Evolutionary conservation across 331 rosid species (phyloP), one percentile per base, ranked within the genome.

Genomic region (Quercus lobata): DNA sequence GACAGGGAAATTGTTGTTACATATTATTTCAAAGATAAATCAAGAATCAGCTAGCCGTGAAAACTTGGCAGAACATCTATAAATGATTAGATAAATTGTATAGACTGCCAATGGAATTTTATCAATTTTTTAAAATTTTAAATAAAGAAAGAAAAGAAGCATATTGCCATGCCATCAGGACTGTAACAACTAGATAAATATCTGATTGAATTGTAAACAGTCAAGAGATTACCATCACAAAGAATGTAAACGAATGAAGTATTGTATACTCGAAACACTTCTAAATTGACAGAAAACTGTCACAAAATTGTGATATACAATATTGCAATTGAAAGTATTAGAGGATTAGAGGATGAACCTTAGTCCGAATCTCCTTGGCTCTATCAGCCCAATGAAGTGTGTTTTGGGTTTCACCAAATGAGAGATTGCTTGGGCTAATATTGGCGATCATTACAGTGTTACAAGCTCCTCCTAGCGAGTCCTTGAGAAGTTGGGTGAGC

Each of bases 361-460:
- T 95, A n/a, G 87, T 65, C 57, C 97, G 86, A 78, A 95, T 95
- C 87, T 95, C 97, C 90, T 95, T 95, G 78, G 99, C 97, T 76
- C 98, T 92, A 77, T 95, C 98, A 41, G 99, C 98, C 98, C 99
- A 95, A 57, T 93, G 98, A 80, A 95, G 96, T 5, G 98, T 93
- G 82, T 93, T 95, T 78, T 95, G 98, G 54, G 97, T 95, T 89
- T 93, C 99, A 69, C 98, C 94, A 83, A 95, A 95, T 53, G 92
- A 84, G 79, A 91, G 90, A 86, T 88, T 85, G 83, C 97, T 91
- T 11, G 99, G 99, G 82, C 99, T 93, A 74, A 95, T 88, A 83
- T 95, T 95, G 65, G 98, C 99, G 74, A 95, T 95, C 99, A 95
- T 93, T 61, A 95, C 96, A 65, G 98, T 95, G 76, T 95, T 93